Evolutionary conservation across 2,329 filamentous ascomycete species (phyloP), one percentile per base, ranked within the genome.

Genomic region (Grosmannia serpens): DNA sequence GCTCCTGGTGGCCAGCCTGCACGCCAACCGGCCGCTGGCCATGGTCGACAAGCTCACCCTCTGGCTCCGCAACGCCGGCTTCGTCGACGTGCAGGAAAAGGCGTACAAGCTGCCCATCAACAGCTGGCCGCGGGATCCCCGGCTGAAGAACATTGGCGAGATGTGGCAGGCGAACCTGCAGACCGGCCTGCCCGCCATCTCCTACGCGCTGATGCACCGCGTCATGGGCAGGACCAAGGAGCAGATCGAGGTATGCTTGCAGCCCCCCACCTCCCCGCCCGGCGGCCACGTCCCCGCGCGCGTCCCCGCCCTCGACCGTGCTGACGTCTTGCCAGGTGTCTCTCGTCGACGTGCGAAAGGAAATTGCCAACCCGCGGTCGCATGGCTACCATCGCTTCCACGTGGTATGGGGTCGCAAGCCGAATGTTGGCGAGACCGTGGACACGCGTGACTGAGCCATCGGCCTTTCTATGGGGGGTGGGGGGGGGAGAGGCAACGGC

Each of bases 341-440:
- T 33, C 26, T 51, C 35, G 27, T 56, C 27, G 22, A 77, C 49
- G 77, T 80, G 5, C 71, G 79, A 51, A 73, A 71, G 60, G 74
- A 77, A 35, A 62, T 81, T 4, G 73, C 72, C 7, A 70, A 82
- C 64, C 68, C 70, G 3, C 68, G 68, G 10, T 72, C 78, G 13
- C 79, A 81, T 61, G 71, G 75, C 0, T 82, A 79, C 59, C 69
- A 76, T 61, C 73, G 72, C 29, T 67, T 79, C n/a, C 73, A 75
- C 60, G 74, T 81, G 7, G 75, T 82, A 0, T 76, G 73, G 64
- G 79, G 77, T 10, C 71, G 78, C 29, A 81, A 80, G 62, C 79
- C 79, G 1, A 58, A 62, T 1, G 29, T 56, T 8, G 59, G 44
- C 7, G 44, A 57, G 20, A 44, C 6, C 41, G 41, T 9, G 41